Conservation (phyloP, 441 rosid genomes). For the Corymbia citriodora region DNA sequence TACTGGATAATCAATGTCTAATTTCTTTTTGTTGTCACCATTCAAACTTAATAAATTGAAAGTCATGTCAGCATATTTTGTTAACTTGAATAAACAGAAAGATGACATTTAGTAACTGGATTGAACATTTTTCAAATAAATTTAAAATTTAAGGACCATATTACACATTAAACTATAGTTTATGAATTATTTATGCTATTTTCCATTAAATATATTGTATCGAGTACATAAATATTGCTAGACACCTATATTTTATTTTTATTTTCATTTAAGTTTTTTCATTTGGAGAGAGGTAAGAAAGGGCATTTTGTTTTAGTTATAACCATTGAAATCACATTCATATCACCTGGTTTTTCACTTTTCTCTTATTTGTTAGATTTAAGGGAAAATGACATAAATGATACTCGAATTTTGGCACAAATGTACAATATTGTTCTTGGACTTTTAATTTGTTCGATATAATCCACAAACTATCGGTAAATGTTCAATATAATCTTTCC, state of each 20-base stretch:
- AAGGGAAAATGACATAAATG: too few relatives aligned
- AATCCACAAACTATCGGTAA: too few relatives aligned
- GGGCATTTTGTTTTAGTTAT: neutral
- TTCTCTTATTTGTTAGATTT: too few relatives aligned
- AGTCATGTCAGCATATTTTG: neutral
- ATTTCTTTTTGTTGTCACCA: neutral
- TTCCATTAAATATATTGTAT: neutral
- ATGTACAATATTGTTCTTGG: too few relatives aligned
- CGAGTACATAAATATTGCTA: neutral
- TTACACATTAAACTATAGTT: accelerated
- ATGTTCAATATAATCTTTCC: too few relatives aligned
- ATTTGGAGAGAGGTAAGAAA: neutral
- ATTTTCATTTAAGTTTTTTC: neutral
- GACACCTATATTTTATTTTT: neutral
- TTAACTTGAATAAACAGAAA: neutral
- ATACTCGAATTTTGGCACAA: too few relatives aligned
- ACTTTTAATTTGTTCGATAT: too few relatives aligned
- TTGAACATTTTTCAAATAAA: neutral
- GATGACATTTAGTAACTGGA: neutral
- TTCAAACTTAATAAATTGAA: neutral
- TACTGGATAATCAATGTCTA: neutral
- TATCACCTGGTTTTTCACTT: too few relatives aligned
- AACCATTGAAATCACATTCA: neutral
- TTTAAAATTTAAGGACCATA: neutral
- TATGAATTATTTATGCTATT: neutral